These are phyloP conservation scores for Stachybotrys chlorohalonatus DNA, from an alignment of 2,329 filamentous ascomycete genomes.

Conservation along the genomic window DNA sequence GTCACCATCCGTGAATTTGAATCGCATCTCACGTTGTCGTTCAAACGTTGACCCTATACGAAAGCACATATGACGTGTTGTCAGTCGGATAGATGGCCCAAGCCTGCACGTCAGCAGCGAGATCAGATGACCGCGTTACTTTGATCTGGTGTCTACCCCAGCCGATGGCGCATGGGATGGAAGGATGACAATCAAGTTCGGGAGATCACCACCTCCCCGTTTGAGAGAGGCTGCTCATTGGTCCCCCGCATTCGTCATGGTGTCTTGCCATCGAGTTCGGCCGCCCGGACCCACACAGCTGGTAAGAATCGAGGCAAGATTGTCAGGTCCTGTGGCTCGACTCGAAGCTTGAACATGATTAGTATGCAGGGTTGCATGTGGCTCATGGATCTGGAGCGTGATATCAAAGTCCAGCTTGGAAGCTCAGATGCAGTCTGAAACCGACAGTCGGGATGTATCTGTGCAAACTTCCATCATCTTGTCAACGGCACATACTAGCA, in stretches of 20 bases:
- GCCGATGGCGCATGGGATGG: neutral
- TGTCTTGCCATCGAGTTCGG: neutral
- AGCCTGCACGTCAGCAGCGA: neutral
- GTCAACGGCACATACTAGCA: neutral
- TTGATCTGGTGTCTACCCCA: neutral
- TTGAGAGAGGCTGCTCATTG: neutral
- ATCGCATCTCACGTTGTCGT: too few relatives aligned
- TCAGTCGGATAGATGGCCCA: too few relatives aligned
- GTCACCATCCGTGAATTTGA: too few relatives aligned
- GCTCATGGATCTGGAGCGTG: neutral
- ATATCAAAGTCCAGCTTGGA: neutral
- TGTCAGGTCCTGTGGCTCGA: neutral
- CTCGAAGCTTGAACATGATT: neutral
- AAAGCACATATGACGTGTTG: too few relatives aligned
- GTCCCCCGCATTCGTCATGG: neutral
- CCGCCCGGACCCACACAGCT: neutral
- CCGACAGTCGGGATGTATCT: neutral
- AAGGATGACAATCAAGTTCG: neutral
- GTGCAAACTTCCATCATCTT: neutral
- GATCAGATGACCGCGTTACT: neutral
- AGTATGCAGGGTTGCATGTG: neutral
- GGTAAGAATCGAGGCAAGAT: neutral
- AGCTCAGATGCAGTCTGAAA: neutral
- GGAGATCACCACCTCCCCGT: neutral
- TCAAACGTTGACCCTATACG: too few relatives aligned